A percentile compares a stretch with the other conserved stretches of the same genome.
phyloP scores from a whole-genome alignment of 805 yeast genomes.

The Millerozyma acaciae region DNA sequence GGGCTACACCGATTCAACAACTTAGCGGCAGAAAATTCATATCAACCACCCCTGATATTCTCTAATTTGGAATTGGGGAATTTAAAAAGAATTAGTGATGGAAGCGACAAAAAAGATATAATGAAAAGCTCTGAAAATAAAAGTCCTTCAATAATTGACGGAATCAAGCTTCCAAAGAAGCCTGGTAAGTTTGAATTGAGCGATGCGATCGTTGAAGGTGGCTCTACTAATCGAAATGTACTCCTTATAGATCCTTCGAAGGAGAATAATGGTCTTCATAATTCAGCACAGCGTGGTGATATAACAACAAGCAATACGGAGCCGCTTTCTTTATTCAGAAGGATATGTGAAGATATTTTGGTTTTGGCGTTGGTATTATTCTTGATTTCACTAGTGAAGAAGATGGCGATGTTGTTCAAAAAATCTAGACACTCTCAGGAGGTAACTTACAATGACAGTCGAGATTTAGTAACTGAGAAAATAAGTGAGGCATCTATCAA shows the following conservation, averaged over 20 bases:
- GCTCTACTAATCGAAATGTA: slow-evolving; percentile 8
- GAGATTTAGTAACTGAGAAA: too few species aligned
- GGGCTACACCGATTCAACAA: slow-evolving; percentile 35
- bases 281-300: slow-evolving; percentile 3
- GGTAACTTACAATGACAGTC: too few species aligned
- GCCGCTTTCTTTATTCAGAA: slow-evolving; percentile 15
- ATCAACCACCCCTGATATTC: slow-evolving; percentile 35
- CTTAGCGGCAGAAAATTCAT: slow-evolving; percentile 26
- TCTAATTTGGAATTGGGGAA: slow-evolving; percentile 7
- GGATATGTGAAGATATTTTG: slow-evolving; percentile 48
- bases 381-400: slow-evolving; percentile 34
- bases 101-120: slow-evolving; percentile 5
- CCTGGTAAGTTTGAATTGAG: slow-evolving; percentile 1
- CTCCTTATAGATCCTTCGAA: slow-evolving; percentile 2
- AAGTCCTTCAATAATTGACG: slow-evolving; percentile 32
- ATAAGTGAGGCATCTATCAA: too few species aligned
- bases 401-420: too few species aligned
- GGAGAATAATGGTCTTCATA: background rate
- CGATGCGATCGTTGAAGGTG: slow-evolving; percentile 1
- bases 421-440: too few species aligned
- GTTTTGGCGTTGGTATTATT: slow-evolving; percentile 36
- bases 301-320: slow-evolving; percentile 1
- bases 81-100: slow-evolving; percentile 25
- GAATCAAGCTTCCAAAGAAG: slow-evolving; percentile 28
- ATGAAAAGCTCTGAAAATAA: slow-evolving; percentile 1